A percentile compares a stretch with the other conserved stretches of the same genome.
Conservation (phyloP, 805 yeast genomes). For the Saccharomycopsis malanga region DNA sequence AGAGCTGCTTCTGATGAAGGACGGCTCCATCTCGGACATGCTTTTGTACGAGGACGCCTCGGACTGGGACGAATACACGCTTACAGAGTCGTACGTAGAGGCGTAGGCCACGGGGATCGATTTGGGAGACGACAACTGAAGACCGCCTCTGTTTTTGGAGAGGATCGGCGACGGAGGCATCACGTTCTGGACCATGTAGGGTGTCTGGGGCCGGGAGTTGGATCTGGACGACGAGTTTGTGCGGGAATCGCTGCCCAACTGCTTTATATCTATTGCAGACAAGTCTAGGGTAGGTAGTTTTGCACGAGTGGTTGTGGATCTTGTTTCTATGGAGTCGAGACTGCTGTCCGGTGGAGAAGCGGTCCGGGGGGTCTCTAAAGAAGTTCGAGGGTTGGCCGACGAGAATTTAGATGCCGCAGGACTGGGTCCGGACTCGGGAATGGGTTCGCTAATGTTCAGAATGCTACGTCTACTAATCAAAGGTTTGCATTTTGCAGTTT, state of each 20-base stretch:
- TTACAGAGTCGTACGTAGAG: conserved; percentile 7
- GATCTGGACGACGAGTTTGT: not conserved
- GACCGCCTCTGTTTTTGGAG: conserved; percentile 5
- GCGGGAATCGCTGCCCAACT: not conserved
- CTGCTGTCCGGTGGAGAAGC: conserved; percentile 2
- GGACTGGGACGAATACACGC: conserved; percentile 13
- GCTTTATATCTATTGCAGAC: not conserved
- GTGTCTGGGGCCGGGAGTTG: conserved; percentile 9
- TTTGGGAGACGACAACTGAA: conserved; percentile 17
- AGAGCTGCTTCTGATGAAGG: conserved; percentile 5
- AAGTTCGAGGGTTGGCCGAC: not conserved
- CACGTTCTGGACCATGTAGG: not conserved
- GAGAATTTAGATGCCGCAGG: not conserved
- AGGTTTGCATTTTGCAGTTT: not conserved
- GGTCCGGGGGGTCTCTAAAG: not conserved
- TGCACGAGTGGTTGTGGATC: not conserved
- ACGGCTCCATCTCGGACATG: not conserved
- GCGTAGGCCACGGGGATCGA: conserved; percentile 13
- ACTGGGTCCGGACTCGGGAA: not conserved
- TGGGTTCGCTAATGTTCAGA: not conserved
- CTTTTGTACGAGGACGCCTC: conserved; percentile 15
- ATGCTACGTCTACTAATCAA: not conserved
- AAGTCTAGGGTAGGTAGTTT: conserved; percentile 3
- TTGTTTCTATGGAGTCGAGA: conserved; percentile 1
- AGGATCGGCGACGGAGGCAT: conserved; percentile 10